Evolutionary conservation across 2,329 filamentous ascomycete genomes (phyloP), one percentile per base, ranked within the genome.

Genomic region (Colletotrichum truncatum): DNA sequence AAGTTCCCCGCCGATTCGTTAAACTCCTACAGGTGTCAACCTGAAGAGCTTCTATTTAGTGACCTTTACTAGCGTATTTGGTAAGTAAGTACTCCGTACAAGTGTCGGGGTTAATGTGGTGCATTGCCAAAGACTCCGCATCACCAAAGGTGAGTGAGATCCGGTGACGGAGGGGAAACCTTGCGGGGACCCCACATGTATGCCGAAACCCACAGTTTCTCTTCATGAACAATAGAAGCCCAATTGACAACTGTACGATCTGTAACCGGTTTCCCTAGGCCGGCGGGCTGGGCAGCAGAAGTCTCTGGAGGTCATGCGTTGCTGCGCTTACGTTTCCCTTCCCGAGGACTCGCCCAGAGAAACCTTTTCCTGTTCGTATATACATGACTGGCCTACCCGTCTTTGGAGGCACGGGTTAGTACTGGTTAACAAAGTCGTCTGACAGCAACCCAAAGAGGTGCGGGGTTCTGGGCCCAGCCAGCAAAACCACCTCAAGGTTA

Each of bases 131-230:
- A 16, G 25, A 30, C 26, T 56, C 14, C 18, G 38, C 53, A 25
- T 30, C 45, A 49, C 25, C 21, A 16, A 26, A 26, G 26, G 14
- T 28, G 25, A 28, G 26, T 28, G 25, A 25, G n/a, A 21, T 21
- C 39, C n/a, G 36, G 14, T 38, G 14, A 12, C n/a, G n/a, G 36
- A 12, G 46, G n/a, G n/a, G 14, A 28, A 51, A 39, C 58, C 58
- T 55, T 38, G 11, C 26, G 26, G 34, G 46, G 61, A 64, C 55
- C 55, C 61, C 55, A 52, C 39, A 55, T 60, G 52, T 64, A 45
- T 25, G 48, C 18, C 48, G 25, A n/a, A 52, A 25, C 21, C 32
- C 32, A 52, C 30, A n/a, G n/a, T 55, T 11, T 30, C 39, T 39
- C 9, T 28, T 28, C 12, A 30, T 32, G 9, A 51, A 38, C 43